These are phyloP conservation scores for Zymoseptoria tritici DNA, from an alignment of 2,329 filamentous ascomycete genomes.

Conservation along the genomic window DNA sequence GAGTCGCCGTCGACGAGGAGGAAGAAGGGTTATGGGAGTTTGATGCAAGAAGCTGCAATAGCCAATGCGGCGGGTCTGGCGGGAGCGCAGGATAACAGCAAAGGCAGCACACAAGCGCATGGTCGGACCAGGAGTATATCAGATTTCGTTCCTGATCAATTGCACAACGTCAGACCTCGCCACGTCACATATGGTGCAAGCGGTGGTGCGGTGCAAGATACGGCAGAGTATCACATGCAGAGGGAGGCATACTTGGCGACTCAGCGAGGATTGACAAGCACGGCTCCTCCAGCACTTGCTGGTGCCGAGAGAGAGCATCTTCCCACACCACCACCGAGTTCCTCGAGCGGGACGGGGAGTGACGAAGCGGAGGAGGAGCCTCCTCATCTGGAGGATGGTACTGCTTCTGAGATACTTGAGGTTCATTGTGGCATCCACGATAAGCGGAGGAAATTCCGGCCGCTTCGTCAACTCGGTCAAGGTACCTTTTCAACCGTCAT, in stretches of 20 bases:
- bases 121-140: constrained; percentile 75
- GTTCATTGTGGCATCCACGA: constrained; percentile 55
- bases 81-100: constrained; percentile 18
- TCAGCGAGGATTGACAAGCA: constrained; percentile 65
- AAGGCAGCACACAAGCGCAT: constrained; percentile 29
- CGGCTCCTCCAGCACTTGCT: constrained; percentile 15
- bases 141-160: constrained; percentile 72
- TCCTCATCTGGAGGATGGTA: constrained; percentile 31
- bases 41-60: constrained; percentile 35
- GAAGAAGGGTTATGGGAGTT: constrained; percentile 42
- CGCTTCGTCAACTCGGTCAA: constrained; percentile 73
- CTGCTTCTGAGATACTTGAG: constrained; percentile 35
- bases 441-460: constrained; percentile 70
- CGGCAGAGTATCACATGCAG: constrained; percentile 49
- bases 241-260: constrained; percentile 76
- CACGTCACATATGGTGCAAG: constrained; percentile 62
- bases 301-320: constrained; percentile 23
- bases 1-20: constrained; percentile 31
- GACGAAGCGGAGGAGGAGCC: constrained; percentile 42
- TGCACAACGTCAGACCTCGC: constrained; percentile 58
- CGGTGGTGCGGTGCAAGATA: constrained; percentile 43
- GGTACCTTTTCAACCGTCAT: constrained; percentile 95
- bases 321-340: constrained; percentile 77
- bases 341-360: constrained; percentile 50
- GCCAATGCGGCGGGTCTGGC: constrained; percentile 18